A percentile compares a stretch with the other conserved stretches of the same genome.
These are phyloP conservation scores for Pulveroboletus sp. DNA, from an alignment of 768 basidiomycete genomes.

Conservation along the genomic window DNA sequence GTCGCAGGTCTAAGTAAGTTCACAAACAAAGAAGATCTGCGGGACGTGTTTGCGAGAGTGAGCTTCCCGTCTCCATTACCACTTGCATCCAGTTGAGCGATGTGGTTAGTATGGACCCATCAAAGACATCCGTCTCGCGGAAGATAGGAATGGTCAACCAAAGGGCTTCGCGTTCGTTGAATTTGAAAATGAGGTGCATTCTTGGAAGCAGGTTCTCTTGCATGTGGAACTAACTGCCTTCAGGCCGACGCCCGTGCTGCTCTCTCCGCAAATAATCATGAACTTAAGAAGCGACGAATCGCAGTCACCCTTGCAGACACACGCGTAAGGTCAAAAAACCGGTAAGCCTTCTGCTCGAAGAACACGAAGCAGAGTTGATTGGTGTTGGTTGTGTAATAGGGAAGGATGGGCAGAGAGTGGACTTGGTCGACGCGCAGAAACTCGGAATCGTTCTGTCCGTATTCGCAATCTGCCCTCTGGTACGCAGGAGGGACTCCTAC, in stretches of 20 bases:
- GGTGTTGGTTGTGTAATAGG: conserved; percentile 27
- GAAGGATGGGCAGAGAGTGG: conserved; percentile 50
- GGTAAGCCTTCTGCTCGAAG: conserved; percentile 36
- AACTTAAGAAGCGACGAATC: conserved; percentile 86
- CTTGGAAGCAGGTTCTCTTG: background rate
- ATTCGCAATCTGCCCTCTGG: conserved; percentile 68
- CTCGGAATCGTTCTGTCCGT: conserved; percentile 67
- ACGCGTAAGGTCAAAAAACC: conserved; percentile 51
- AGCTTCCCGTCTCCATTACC: conserved; percentile 22
- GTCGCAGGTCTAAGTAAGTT: conserved; percentile 82
- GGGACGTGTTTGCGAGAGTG: conserved; percentile 74
- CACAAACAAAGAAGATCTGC: conserved; percentile 71
- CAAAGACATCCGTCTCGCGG: conserved; percentile 75
- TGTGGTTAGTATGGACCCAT: conserved; percentile 67
- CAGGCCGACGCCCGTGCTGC: conserved; percentile 70
- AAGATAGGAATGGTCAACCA: conserved; percentile 62
- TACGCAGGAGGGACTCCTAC: conserved; percentile 87
- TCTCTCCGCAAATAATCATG: conserved; percentile 77
- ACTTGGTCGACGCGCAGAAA: conserved; percentile 50
- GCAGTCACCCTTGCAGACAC: conserved; percentile 84
- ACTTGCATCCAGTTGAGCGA: conserved; percentile 3
- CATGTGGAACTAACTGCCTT: background rate
- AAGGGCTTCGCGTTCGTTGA: conserved; percentile 94
- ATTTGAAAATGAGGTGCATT: conserved; percentile 70
- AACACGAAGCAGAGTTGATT: background rate